phyloP scores from a whole-genome alignment of 768 basidiomycete genomes.

The Serpula lacrymans region DNA sequence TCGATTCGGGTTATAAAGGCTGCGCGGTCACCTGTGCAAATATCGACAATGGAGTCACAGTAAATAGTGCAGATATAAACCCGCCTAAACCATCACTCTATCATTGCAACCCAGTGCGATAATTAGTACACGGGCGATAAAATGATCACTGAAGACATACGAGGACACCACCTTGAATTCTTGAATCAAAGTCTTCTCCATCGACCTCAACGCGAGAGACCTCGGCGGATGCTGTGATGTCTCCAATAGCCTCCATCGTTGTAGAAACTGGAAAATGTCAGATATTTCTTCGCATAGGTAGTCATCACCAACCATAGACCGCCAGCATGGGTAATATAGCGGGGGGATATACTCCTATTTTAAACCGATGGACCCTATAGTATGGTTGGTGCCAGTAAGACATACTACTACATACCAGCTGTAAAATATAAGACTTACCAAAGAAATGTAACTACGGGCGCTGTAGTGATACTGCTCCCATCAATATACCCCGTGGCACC shows the following conservation, averaged over 20 bases:
- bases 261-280: conserved; percentile 47
- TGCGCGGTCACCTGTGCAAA: conserved; percentile 56
- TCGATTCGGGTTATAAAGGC: not conserved
- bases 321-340: conserved; percentile 60
- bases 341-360: conserved; percentile 71
- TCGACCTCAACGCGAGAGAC: conserved; percentile 72
- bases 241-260: conserved; percentile 84
- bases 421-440: conserved; percentile 41
- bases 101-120: not conserved
- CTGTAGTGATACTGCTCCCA: conserved; percentile 54
- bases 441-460: conserved; percentile 79
- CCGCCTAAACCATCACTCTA: conserved; percentile 80
- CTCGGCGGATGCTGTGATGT: conserved; percentile 80
- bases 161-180: conserved; percentile 81
- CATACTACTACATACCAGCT: not conserved
- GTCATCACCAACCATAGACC: conserved; percentile 48
- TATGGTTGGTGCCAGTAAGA: not conserved
- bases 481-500: conserved; percentile 80
- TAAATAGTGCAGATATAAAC: conserved; percentile 76
- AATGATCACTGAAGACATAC: conserved; percentile 28
- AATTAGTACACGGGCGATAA: not conserved
- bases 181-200: conserved; percentile 73
- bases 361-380: conserved; percentile 69
- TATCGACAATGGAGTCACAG: conserved; percentile 74
- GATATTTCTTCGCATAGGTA: conserved; percentile 27